phyloP scores from a whole-genome alignment of 805 yeast genomes.

The Kazachstania martiniae region DNA sequence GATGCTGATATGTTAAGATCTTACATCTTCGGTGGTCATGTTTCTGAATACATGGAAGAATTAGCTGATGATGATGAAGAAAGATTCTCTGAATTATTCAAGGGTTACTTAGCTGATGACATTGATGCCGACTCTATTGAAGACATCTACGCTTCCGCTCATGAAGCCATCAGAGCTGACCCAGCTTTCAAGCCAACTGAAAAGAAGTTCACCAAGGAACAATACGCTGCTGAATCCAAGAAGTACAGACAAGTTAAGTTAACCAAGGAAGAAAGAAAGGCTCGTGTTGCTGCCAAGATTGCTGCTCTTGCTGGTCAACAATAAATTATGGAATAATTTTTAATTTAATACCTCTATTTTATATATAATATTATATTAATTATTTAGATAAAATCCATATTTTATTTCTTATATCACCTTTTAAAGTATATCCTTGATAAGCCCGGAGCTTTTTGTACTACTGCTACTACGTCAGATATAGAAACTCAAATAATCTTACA shows the following conservation, averaged over 20 bases:
- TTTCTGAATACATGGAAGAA: conserved; percentile 99
- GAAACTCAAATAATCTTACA: too few species aligned
- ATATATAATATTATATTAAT: not conserved
- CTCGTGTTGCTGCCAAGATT: conserved; percentile 84
- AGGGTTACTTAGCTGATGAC: conserved; percentile 92
- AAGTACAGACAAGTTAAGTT: conserved; percentile 83
- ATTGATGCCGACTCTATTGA: conserved; percentile 94
- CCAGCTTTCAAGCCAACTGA: conserved; percentile 84
- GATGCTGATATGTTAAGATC: conserved; percentile 96
- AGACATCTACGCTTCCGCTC: conserved; percentile 92
- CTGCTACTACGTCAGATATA: too few species aligned
- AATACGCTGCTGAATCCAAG: conserved; percentile 94
- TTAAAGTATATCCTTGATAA: too few species aligned
- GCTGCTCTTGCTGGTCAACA: conserved; percentile 61
- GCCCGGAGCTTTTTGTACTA: too few species aligned
- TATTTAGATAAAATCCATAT: not conserved
- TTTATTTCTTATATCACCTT: not conserved
- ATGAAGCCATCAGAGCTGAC: conserved; percentile 91
- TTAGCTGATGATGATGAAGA: conserved; percentile 99
- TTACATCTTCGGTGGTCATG: conserved; percentile 99
- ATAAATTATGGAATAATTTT: conserved; percentile 14
- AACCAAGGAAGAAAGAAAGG: conserved; percentile 85
- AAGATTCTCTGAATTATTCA: conserved; percentile 93
- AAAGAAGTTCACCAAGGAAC: conserved; percentile 92
- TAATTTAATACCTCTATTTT: conserved; percentile 1